Conservation (phyloP, 768 basidiomycete species). For the Mycena capillaripes region DNA sequence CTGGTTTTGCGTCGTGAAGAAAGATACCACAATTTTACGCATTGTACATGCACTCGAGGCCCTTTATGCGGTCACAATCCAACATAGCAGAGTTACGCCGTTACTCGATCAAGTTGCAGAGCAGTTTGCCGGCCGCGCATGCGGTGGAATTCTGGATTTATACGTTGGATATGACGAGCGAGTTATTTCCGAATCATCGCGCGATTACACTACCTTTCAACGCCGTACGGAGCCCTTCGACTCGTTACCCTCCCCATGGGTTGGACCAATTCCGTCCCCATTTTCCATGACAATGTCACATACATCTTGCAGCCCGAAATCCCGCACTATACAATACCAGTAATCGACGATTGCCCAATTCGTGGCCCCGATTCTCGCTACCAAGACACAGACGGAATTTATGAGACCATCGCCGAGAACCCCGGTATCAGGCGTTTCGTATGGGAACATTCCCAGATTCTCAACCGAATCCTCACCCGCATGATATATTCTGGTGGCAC, state of each 20-base stretch:
- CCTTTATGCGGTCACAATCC: constrained; percentile 31
- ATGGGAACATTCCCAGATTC: constrained; percentile 49
- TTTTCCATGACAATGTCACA: too few species aligned
- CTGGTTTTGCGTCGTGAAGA: constrained; percentile 1
- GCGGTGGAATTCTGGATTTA: constrained; percentile 32
- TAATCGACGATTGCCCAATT: constrained; percentile 22
- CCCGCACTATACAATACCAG: background rate
- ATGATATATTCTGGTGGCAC: constrained; percentile 47
- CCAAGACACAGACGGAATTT: background rate
- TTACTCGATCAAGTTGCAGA: constrained; percentile 14
- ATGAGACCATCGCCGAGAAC: constrained; percentile 42
- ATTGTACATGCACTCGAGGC: constrained; percentile 37
- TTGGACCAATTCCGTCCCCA: too few species aligned
- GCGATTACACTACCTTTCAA: constrained; percentile 43
- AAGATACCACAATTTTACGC: constrained; percentile 26
- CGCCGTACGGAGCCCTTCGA: too few species aligned
- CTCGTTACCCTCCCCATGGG: too few species aligned
- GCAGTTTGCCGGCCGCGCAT: background rate
- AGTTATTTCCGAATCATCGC: constrained; percentile 37
- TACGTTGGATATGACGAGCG: constrained; percentile 45
- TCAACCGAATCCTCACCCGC: background rate
- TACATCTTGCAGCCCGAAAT: too few species aligned
- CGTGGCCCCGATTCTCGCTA: background rate
- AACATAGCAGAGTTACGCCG: constrained; percentile 30
- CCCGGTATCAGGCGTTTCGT: constrained; percentile 39